Percentiles rank a stretch among this genome's conserved stretches.
Conservation (phyloP, 345 rosid species). For the Zanthoxylum bungeanum region DNA sequence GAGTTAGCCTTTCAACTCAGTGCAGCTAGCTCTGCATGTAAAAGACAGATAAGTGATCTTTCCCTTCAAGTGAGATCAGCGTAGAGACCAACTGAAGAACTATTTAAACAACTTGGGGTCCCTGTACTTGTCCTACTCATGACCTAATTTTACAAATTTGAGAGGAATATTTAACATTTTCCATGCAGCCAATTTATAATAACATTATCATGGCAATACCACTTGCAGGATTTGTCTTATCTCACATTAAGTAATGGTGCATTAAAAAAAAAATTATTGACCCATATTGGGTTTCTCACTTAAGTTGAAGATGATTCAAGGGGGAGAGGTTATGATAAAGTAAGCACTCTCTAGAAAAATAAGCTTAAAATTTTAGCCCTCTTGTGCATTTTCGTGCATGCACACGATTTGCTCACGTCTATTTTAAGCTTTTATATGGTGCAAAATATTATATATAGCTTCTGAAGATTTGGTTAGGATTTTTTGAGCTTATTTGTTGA, state of each 20-base stretch:
- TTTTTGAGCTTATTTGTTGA: neutral
- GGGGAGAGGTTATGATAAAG: neutral
- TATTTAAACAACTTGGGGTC: neutral
- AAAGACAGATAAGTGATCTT: conserved; percentile 25
- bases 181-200: neutral
- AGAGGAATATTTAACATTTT: neutral
- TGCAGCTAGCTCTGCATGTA: conserved; percentile 14
- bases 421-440: neutral
- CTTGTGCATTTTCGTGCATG: neutral
- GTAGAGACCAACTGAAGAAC: neutral
- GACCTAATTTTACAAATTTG: conserved; percentile 22
- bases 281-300: conserved; percentile 26
- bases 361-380: neutral
- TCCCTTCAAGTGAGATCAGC: conserved; percentile 15
- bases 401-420: neutral
- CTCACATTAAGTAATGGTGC: neutral
- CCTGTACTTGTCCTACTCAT: conserved; percentile 16
- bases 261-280: neutral
- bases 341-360: neutral
- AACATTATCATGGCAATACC: conserved; percentile 10
- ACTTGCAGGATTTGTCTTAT: neutral
- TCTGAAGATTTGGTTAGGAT: neutral
- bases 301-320: conserved; percentile 10
- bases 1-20: conserved; percentile 25
- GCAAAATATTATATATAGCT: neutral